Percentiles rank a stretch among this genome's conserved stretches.
Evolutionary conservation across 2,329 filamentous ascomycete genomes (phyloP).

Genomic region (Saccharata proteae): DNA sequence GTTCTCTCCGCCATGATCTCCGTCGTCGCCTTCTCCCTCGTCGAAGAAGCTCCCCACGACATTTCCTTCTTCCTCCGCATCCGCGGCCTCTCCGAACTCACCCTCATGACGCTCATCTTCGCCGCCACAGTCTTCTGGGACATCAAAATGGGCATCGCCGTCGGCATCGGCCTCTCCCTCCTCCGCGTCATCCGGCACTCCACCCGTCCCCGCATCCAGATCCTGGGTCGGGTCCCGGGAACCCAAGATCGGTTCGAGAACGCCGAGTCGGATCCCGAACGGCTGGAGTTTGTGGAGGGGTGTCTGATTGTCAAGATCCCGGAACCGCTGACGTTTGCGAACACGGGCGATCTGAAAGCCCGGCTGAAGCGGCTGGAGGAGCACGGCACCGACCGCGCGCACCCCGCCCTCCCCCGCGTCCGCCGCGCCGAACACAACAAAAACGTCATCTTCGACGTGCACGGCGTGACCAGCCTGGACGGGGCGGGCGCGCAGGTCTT

Average conservation of each 20-base stretch:
- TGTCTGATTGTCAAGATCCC: constrained; percentile 96
- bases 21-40: constrained; percentile 85
- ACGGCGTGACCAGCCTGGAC: constrained; percentile 91
- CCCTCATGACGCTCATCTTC: constrained; percentile 83
- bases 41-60: constrained; percentile 91
- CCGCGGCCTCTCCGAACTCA: constrained; percentile 72
- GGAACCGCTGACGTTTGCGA: constrained; percentile 91
- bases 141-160: constrained; percentile 80
- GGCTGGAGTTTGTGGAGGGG: constrained; percentile 79
- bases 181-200: constrained; percentile 82
- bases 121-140: constrained; percentile 90
- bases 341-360: constrained; percentile 83
- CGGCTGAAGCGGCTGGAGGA: constrained; percentile 73
- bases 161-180: constrained; percentile 83
- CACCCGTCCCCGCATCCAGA: constrained; percentile 89
- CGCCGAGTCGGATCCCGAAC: constrained; percentile 58
- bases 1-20: constrained; percentile 90
- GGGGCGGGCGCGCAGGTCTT: constrained; percentile 88
- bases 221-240: constrained; percentile 76
- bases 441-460: constrained; percentile 93
- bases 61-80: constrained; percentile 81
- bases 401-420: constrained; percentile 75
- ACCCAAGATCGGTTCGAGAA: constrained; percentile 72
- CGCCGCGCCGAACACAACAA: constrained; percentile 69
- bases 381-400: constrained; percentile 74